Percentiles rank a stretch among this genome's conserved stretches.
Conservation (phyloP, 129 eudicot genomes). For the Calendula officinalis region DNA sequence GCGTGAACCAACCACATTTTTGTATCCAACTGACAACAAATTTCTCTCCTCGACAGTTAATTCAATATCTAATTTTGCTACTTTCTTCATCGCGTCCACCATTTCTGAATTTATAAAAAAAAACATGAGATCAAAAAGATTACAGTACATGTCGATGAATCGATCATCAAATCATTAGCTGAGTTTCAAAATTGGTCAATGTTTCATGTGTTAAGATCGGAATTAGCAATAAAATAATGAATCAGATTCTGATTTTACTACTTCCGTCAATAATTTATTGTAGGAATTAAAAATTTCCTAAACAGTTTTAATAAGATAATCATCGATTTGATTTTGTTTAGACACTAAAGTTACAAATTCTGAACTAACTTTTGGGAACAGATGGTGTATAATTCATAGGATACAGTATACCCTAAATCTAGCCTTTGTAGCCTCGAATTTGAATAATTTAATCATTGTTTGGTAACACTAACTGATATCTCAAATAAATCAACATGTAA, state of each 20-base stretch:
- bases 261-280: not conserved
- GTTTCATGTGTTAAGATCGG: not conserved
- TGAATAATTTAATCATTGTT: no score
- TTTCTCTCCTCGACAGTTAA: conserved; percentile 85
- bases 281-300: not conserved
- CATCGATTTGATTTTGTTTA: not conserved
- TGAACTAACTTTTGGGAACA: not conserved
- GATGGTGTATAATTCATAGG: not conserved
- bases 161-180: not conserved
- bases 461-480: no score
- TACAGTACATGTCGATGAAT: not conserved
- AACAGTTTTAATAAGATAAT: not conserved
- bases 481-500: no score
- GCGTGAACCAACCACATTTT: conserved; percentile 82
- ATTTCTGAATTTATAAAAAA: conserved; percentile 53
- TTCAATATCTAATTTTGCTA: conserved; percentile 66
- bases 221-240: not conserved
- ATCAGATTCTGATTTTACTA: not conserved
- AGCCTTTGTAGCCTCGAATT: not conserved
- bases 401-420: conserved; percentile 28
- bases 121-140: conserved; percentile 16
- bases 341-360: not conserved
- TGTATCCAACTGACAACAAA: conserved; percentile 81
- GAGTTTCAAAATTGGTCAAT: conserved; percentile 15
- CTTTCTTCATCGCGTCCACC: conserved; percentile 87